Conservation (phyloP, 352 stramenopile genomes). For the Hyphochytrium catenoides region DNA sequence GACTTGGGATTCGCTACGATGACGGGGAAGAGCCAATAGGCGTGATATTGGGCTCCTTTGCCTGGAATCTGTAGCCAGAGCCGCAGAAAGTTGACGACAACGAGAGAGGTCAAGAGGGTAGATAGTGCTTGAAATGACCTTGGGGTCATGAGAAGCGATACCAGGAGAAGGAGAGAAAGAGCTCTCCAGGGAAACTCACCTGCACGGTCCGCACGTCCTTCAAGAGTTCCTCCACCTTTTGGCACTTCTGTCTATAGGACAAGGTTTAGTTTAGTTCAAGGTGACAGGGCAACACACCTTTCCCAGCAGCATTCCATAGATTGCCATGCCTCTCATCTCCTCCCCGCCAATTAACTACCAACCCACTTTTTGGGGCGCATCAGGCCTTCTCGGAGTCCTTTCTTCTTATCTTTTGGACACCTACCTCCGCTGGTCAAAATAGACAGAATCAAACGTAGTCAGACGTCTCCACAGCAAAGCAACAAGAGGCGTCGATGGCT, state of each 20-base stretch:
- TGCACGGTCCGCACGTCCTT: constrained; percentile 25
- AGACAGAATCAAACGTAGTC: constrained; percentile 31
- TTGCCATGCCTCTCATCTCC: too few relatives aligned
- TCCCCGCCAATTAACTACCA: too few relatives aligned
- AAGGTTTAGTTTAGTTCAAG: too few relatives aligned
- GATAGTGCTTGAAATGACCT: not conserved
- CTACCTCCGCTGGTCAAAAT: constrained; percentile 36
- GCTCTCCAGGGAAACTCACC: constrained; percentile 9
- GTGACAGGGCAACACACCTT: too few relatives aligned
- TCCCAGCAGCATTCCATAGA: too few relatives aligned
- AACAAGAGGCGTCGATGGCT: constrained; percentile 44
- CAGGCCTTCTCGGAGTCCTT: not conserved
- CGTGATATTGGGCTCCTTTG: constrained; percentile 24
- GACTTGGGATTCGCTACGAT: constrained; percentile 22
- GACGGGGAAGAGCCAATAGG: constrained; percentile 55
- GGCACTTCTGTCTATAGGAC: constrained; percentile 25
- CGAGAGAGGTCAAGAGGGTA: too few relatives aligned
- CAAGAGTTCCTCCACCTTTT: constrained; percentile 23
- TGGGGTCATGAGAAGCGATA: not conserved
- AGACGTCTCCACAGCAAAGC: constrained; percentile 33
- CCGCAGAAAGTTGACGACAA: too few relatives aligned
- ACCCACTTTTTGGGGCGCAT: not conserved
- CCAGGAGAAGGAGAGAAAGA: constrained; percentile 1
- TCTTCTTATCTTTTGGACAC: constrained; percentile 3
- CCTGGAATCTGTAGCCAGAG: constrained; percentile 31